These are phyloP conservation scores for Solanum clarkiae DNA, from an alignment of 257 asterid genomes.

Conservation along the genomic window DNA sequence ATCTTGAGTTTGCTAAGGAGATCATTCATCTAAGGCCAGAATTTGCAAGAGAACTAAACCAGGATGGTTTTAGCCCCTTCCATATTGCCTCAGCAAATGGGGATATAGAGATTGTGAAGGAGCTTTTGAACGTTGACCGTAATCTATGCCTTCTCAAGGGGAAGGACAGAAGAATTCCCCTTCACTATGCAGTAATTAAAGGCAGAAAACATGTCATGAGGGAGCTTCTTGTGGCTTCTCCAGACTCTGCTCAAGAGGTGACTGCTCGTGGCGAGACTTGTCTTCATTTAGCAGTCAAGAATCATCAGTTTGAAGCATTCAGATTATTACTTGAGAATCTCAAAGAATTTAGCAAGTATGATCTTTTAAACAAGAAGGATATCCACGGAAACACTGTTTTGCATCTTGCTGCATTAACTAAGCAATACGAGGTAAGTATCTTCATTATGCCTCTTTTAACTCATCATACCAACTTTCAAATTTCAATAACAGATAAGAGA, in stretches of 20 bases:
- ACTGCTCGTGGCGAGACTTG: constrained; percentile 26
- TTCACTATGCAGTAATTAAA: constrained; percentile 23
- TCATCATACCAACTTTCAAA: not conserved
- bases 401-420: constrained; percentile 22
- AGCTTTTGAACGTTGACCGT: constrained; percentile 11
- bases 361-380: constrained; percentile 14
- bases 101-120: constrained; percentile 16
- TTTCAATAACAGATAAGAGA: not conserved
- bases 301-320: constrained; percentile 9
- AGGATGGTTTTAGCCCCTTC: constrained; percentile 21
- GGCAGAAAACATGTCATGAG: constrained; percentile 13
- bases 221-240: constrained; percentile 6
- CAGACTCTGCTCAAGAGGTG: constrained; percentile 8
- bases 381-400: constrained; percentile 4
- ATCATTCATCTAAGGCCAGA: not conserved
- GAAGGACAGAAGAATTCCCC: constrained; percentile 20
- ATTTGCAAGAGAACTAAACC: constrained; percentile 2
- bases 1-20: not conserved
- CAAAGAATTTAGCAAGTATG: not conserved
- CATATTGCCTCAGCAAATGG: constrained; percentile 29
- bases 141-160: constrained; percentile 24
- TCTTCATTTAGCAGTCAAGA: constrained; percentile 23
- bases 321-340: constrained; percentile 4
- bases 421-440: constrained; percentile 33
- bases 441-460: not conserved